Conservation (phyloP, 352 stramenopile genomes). For the Phytophthora tubulina region DNA sequence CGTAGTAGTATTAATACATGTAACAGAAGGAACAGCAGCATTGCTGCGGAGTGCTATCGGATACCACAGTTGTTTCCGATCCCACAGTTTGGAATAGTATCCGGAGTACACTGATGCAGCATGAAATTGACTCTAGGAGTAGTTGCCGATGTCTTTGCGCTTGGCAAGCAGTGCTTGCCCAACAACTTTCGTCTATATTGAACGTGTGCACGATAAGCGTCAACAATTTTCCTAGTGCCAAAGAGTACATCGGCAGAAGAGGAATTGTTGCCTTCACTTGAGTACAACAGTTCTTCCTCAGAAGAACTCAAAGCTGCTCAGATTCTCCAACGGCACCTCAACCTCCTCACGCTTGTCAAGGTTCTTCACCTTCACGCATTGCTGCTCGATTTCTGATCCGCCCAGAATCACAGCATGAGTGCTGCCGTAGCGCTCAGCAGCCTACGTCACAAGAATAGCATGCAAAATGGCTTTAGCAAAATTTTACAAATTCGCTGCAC, state of each 20-base stretch:
- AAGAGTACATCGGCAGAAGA: not conserved
- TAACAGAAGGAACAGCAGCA: too few species aligned
- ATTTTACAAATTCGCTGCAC: not conserved
- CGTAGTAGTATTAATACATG: too few species aligned
- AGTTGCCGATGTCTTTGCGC: too few species aligned
- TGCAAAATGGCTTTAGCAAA: not conserved
- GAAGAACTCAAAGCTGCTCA: conserved; percentile 46
- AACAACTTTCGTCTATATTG: too few species aligned
- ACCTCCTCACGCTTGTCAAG: conserved; percentile 65
- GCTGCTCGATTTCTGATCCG: conserved; percentile 68
- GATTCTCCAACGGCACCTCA: conserved; percentile 46
- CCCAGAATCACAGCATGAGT: conserved; percentile 81
- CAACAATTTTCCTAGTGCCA: not conserved
- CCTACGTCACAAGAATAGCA: conserved; percentile 34
- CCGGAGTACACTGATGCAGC: too few species aligned
- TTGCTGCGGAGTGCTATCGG: too few species aligned
- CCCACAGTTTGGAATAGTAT: too few species aligned
- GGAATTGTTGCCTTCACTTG: not conserved
- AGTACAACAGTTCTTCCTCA: conserved; percentile 8
- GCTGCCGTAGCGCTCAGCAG: conserved; percentile 76
- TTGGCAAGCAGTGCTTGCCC: too few species aligned
- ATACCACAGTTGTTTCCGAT: too few species aligned
- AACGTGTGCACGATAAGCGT: too few species aligned
- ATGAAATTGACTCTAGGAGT: too few species aligned
- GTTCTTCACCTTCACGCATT: conserved; percentile 83